Conservation (phyloP, 2,329 filamentous ascomycete genomes). For the Ophiostoma sp. region DNA sequence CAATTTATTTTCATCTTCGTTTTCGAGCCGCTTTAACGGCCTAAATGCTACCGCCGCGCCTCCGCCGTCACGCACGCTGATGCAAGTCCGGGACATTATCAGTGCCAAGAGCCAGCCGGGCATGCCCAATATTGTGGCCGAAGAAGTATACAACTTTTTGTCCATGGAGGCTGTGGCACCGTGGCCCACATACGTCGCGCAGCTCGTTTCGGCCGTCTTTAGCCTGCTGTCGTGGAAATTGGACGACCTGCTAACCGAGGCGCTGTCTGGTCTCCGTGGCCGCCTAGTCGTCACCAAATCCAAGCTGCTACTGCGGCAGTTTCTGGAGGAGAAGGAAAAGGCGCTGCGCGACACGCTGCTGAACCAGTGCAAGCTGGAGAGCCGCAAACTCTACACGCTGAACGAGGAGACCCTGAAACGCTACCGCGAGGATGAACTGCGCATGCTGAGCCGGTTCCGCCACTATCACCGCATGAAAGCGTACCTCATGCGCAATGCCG, state of each 20-base stretch:
- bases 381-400: constrained; percentile 52
- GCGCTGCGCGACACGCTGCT: constrained; percentile 38
- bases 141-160: constrained; percentile 55
- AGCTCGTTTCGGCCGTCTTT: constrained; percentile 46
- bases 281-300: constrained; percentile 48
- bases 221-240: constrained; percentile 45
- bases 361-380: constrained; percentile 50
- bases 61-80: constrained; percentile 36
- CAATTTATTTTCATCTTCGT: background rate
- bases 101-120: constrained; percentile 50
- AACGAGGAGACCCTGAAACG: constrained; percentile 46
- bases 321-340: constrained; percentile 39
- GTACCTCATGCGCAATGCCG: constrained; percentile 28
- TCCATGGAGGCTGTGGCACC: constrained; percentile 52
- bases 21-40: background rate
- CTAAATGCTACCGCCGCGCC: background rate
- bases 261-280: constrained; percentile 45
- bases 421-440: constrained; percentile 44
- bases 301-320: constrained; percentile 40
- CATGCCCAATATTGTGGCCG: constrained; percentile 53
- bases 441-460: constrained; percentile 43
- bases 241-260: constrained; percentile 41
- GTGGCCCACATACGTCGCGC: constrained; percentile 52
- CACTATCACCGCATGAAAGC: constrained; percentile 47
- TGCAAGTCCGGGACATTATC: constrained; percentile 52